A percentile compares a stretch with the other conserved stretches of the same genome.
Evolutionary conservation across 2,329 filamentous ascomycete genomes (phyloP).

Genomic region (Daldinia sp.): DNA sequence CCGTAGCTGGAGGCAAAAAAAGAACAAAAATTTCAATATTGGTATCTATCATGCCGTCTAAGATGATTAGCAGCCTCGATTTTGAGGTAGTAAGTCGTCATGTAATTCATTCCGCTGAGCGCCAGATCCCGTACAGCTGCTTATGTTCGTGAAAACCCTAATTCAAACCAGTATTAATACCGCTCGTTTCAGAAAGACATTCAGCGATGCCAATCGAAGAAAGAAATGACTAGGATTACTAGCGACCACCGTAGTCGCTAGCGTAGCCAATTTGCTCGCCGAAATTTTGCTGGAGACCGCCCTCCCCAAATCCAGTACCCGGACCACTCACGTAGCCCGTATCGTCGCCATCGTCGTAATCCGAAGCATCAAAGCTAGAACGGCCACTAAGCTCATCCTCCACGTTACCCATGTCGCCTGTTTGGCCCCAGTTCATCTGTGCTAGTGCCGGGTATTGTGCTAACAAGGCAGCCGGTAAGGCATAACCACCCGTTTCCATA

Average conservation of each 20-base stretch:
- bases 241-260: constrained; percentile 65
- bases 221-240: constrained; percentile 3
- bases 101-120: constrained; percentile 29
- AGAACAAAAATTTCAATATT: constrained; percentile 44
- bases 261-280: constrained; percentile 64
- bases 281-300: constrained; percentile 66
- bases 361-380: constrained; percentile 85
- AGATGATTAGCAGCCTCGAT: constrained; percentile 28
- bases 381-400: constrained; percentile 83
- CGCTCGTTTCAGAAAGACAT: constrained; percentile 9
- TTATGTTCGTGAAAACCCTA: constrained; percentile 26
- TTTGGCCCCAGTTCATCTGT: constrained; percentile 81
- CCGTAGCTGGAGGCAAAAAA: constrained; percentile 13
- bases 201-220: background rate
- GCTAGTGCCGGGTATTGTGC: constrained; percentile 95
- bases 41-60: constrained; percentile 53
- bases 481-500: constrained; percentile 72
- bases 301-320: constrained; percentile 70
- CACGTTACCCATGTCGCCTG: constrained; percentile 73
- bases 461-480: constrained; percentile 86
- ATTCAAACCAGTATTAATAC: constrained; percentile 22
- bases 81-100: constrained; percentile 28
- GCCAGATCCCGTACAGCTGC: constrained; percentile 17
- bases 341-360: constrained; percentile 80
- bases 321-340: constrained; percentile 74